phyloP scores from a whole-genome alignment of 805 yeast genomes.

The Cephaloascus fragrans region DNA sequence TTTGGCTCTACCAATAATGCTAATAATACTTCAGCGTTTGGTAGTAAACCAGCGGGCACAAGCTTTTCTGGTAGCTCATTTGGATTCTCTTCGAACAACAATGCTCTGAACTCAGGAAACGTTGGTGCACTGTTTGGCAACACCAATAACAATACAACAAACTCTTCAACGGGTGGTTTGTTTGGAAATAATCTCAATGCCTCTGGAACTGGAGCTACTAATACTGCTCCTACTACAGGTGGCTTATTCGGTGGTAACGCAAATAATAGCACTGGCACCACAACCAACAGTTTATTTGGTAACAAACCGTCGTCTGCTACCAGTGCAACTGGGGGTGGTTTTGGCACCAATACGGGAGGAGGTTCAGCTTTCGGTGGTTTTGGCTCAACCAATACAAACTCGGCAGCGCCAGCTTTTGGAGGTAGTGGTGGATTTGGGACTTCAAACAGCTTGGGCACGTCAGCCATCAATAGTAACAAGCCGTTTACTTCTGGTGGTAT shows the following conservation, averaged over 20 bases:
- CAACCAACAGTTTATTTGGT: constrained; percentile 14
- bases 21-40: constrained; percentile 1
- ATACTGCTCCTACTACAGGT: constrained; percentile 2
- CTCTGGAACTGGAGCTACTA: constrained; percentile 5
- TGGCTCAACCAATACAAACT: constrained; percentile 6
- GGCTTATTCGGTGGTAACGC: constrained; percentile 10
- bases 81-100: no score
- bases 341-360: constrained; percentile 25
- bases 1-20: background rate
- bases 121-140: constrained; percentile 10
- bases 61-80: no score
- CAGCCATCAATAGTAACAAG: constrained; percentile 6
- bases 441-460: no score
- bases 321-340: no score
- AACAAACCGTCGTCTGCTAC: constrained; percentile 7
- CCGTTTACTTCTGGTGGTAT: constrained; percentile 4
- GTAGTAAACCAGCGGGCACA: constrained; percentile 4
- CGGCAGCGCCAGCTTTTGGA: constrained; percentile 8
- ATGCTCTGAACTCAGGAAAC: constrained; percentile 4
- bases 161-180: constrained; percentile 12
- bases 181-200: constrained; percentile 15
- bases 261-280: constrained; percentile 7
- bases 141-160: constrained; percentile 5
- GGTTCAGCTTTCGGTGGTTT: constrained; percentile 30
- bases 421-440: constrained; percentile 19